Conservation (phyloP, 2,329 filamentous ascomycete species). For the Cadophora sp. region DNA sequence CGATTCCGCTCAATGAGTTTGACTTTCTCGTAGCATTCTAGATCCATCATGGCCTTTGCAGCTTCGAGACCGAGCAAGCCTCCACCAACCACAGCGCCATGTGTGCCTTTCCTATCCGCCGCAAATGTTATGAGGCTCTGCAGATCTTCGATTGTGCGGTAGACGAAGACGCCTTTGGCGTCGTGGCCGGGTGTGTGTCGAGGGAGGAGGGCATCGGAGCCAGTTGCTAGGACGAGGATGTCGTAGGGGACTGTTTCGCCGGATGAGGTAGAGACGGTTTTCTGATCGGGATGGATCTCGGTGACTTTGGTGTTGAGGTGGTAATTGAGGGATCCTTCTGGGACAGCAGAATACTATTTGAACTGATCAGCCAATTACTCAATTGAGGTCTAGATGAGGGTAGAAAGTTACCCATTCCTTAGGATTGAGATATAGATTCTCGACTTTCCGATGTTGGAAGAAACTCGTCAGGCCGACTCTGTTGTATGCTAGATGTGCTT, state of each 20-base stretch:
- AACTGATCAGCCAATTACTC: not conserved
- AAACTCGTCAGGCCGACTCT: slow-evolving; percentile 88
- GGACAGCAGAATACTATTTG: slow-evolving; percentile 40
- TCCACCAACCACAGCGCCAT: slow-evolving; percentile 81
- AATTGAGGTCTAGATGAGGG: not conserved
- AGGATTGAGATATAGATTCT: slow-evolving; percentile 88
- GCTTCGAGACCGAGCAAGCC: slow-evolving; percentile 87
- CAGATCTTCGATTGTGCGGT: slow-evolving; percentile 84
- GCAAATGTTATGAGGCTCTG: slow-evolving; percentile 79
- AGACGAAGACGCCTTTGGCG: slow-evolving; percentile 86
- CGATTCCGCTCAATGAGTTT: slow-evolving; percentile 81
- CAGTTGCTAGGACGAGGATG: slow-evolving; percentile 82
- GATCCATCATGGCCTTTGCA: slow-evolving; percentile 89
- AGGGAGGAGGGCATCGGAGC: slow-evolving; percentile 79
- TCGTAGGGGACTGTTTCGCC: slow-evolving; percentile 77
- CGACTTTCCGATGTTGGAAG: slow-evolving; percentile 84
- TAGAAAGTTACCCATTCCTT: slow-evolving; percentile 71
- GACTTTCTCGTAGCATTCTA: slow-evolving; percentile 76
- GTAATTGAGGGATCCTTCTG: slow-evolving; percentile 73
- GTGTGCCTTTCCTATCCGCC: slow-evolving; percentile 67
- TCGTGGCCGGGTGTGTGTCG: slow-evolving; percentile 76
- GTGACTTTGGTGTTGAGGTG: slow-evolving; percentile 78
- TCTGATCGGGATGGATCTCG: slow-evolving; percentile 67
- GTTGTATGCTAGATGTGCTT: slow-evolving; percentile 88
- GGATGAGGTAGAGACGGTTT: slow-evolving; percentile 73